These are phyloP conservation scores for Xylaria polymorpha DNA, from an alignment of 2,329 filamentous ascomycete genomes.

Conservation along the genomic window DNA sequence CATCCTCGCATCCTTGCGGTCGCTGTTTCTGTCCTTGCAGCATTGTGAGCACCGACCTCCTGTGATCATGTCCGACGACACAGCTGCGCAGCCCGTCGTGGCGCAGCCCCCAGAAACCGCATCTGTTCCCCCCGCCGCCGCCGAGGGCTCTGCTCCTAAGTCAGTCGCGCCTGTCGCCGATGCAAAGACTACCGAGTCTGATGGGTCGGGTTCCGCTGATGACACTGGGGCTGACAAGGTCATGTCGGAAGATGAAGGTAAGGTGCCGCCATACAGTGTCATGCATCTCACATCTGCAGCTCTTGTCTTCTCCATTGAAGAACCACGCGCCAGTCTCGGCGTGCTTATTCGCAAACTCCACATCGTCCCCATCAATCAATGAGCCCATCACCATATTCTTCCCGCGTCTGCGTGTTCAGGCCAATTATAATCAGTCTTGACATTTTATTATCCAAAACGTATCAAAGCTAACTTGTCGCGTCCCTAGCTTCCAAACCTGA, in stretches of 20 bases:
- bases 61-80: conserved; percentile 48
- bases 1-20: conserved; percentile 6
- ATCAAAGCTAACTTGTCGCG: conserved; percentile 20
- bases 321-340: conserved; percentile 1
- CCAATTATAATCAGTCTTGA: conserved; percentile 4
- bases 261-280: conserved; percentile 25
- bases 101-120: conserved; percentile 45
- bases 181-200: conserved; percentile 41
- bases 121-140: conserved; percentile 29
- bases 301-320: conserved; percentile 9
- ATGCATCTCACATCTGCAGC: conserved; percentile 22
- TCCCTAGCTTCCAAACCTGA: conserved; percentile 32
- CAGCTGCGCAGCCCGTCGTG: conserved; percentile 45
- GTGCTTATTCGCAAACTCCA: conserved; percentile 9
- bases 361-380: conserved; percentile 13
- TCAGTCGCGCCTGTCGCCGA: conserved; percentile 43
- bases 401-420: not conserved
- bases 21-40: conserved; percentile 27
- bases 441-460: conserved; percentile 1
- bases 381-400: not conserved
- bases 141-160: conserved; percentile 36
- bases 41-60: conserved; percentile 27
- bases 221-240: conserved; percentile 11
- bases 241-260: conserved; percentile 41
- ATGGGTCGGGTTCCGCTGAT: conserved; percentile 37